A percentile compares a stretch with the other conserved stretches of the same genome.
Conservation (phyloP, 108 stramenopile genomes). For the Nitzschia sp. region DNA sequence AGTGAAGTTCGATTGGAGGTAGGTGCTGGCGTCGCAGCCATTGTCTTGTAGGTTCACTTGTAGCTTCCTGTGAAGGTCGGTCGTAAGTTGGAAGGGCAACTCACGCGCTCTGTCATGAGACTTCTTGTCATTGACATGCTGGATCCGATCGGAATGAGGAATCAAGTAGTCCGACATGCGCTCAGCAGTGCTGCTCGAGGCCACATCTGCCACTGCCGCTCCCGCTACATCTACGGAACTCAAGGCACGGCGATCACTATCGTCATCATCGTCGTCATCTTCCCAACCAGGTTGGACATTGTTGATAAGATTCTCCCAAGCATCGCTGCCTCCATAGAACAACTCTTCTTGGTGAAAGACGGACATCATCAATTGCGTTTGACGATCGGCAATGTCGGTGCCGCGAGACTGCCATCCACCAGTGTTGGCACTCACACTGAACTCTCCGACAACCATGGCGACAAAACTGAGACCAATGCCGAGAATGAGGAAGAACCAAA, state of each 20-base stretch:
- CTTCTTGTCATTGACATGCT: neutral
- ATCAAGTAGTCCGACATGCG: neutral
- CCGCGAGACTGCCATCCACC: conserved; percentile 49
- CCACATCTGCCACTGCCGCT: no score
- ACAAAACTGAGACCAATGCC: conserved; percentile 17
- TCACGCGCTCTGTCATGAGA: neutral
- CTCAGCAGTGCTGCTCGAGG: neutral
- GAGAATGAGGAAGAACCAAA: conserved; percentile 14
- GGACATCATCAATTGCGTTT: conserved; percentile 34
- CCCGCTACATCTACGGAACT: no score
- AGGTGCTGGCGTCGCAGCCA: conserved; percentile 27
- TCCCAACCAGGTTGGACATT: conserved; percentile 43
- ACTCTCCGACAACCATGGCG: conserved; percentile 41
- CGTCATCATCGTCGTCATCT: conserved; percentile 20
- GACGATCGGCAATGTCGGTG: conserved; percentile 44
- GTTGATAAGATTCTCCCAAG: conserved; percentile 38
- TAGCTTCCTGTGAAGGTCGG: conserved; percentile 9
- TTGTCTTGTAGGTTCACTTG: neutral
- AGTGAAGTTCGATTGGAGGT: conserved; percentile 2
- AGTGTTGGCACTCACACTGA: conserved; percentile 35
- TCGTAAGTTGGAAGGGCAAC: neutral
- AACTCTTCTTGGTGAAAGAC: conserved; percentile 19
- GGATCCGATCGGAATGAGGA: neutral
- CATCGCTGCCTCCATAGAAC: conserved; percentile 24
- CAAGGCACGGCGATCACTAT: neutral